Conservation (phyloP, 805 yeast genomes). For the Nakazawaea populi region DNA sequence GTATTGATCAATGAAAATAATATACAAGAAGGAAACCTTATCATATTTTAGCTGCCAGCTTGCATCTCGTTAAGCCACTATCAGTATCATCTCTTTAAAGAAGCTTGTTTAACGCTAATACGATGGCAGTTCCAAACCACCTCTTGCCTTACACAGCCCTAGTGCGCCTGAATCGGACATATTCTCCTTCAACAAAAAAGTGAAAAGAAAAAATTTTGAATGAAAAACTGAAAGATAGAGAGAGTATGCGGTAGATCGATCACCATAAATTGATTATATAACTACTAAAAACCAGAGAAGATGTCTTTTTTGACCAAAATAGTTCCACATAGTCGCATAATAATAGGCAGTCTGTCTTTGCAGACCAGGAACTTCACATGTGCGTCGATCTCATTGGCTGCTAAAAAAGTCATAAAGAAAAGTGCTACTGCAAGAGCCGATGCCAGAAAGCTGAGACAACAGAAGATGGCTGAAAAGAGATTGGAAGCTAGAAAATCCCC, state of each 20-base stretch:
- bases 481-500: conserved; percentile 36
- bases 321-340: neutral
- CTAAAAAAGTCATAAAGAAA: conserved; percentile 6
- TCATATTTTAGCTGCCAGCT: too few relatives aligned
- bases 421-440: conserved; percentile 11
- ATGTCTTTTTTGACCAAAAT: neutral
- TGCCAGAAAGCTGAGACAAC: conserved; percentile 9
- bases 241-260: neutral
- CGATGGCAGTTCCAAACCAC: too few relatives aligned
- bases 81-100: too few relatives aligned
- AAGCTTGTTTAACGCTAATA: too few relatives aligned
- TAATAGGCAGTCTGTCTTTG: neutral
- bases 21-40: too few relatives aligned
- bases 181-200: neutral
- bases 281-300: neutral
- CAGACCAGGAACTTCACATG: neutral
- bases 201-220: neutral
- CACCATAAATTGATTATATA: neutral
- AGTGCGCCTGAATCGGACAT: neutral
- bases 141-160: too few relatives aligned
- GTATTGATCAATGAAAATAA: too few relatives aligned
- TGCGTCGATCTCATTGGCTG: neutral
- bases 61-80: too few relatives aligned
- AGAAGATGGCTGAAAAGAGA: conserved; percentile 15
- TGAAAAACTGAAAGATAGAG: neutral